Evolutionary conservation across 1,284 basidiomycete genomes (phyloP).

Genomic region (Acaromyces ingoldii): DNA sequence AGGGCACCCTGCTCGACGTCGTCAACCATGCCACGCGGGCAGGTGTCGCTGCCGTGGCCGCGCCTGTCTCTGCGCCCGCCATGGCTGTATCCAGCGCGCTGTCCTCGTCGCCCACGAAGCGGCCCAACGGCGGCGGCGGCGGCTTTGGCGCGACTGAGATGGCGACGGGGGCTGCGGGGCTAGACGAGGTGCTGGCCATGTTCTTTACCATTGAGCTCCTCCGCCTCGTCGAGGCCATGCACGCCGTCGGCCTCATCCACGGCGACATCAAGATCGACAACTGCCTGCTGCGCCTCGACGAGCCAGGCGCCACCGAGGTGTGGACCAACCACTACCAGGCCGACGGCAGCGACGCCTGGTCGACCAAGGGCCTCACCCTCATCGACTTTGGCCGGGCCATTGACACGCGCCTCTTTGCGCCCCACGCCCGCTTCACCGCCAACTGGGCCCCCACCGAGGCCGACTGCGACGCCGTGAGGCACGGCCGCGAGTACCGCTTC

Average conservation of each 20-base stretch:
- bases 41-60: constrained; percentile 53
- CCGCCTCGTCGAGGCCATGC: constrained; percentile 75
- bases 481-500: constrained; percentile 79
- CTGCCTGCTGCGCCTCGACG: constrained; percentile 82
- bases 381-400: constrained; percentile 96
- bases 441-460: constrained; percentile 70
- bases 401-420: constrained; percentile 57
- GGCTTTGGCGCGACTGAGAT: constrained; percentile 23
- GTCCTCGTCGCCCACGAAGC: too few species aligned
- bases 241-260: constrained; percentile 78
- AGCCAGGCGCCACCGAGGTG: constrained; percentile 61
- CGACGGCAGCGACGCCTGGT: constrained; percentile 76
- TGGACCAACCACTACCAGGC: constrained; percentile 74
- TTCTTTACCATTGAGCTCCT: constrained; percentile 93
- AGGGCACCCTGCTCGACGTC: constrained; percentile 87
- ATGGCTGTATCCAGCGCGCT: constrained; percentile 3
- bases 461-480: constrained; percentile 88
- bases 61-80: too few species aligned
- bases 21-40: constrained; percentile 64
- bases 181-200: constrained; percentile 89
- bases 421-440: constrained; percentile 72
- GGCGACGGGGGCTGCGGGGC: constrained; percentile 42
- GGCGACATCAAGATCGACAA: constrained; percentile 99
- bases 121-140: too few species aligned
- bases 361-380: constrained; percentile 76